Evolutionary conservation across 2,329 filamentous ascomycete genomes (phyloP), one percentile per base, ranked within the genome.

Genomic region (Sporothrix globosa): DNA sequence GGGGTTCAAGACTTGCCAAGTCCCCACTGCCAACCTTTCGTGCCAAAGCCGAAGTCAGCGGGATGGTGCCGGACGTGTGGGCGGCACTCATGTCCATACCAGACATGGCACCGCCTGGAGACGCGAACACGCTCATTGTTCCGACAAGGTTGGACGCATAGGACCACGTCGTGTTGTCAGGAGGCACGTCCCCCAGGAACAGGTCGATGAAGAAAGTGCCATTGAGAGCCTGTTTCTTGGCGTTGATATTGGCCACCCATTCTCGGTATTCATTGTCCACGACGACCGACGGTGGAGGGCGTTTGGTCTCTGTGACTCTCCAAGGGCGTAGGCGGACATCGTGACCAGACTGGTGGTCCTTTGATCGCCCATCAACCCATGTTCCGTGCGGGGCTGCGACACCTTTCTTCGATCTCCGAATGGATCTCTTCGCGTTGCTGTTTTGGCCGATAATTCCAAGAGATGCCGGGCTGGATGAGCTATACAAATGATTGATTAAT

Each of bases 191-290:
- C 0, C 89, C 91, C 1, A 93, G 77, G 79, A 93, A 94, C 71
- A 94, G 81, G 76, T 90, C 87, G 24, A 95, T 81, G 0, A 83
- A 83, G 75, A 90, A 92, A 0, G 89, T 87, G 0, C 84, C 86
- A 13, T 85, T 82, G 10, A 91, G 78, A 2, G 87, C 87, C 70
- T 87, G 85, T 72, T 88, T 90, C 69, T 84, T 82, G 27, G 89
- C 86, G 19, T 82, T 81, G 58, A 94, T 84, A 75, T 91, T 92
- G 74, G 87, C 88, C 30, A 89, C 83, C 87, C 91, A 95, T 75
- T 94, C 85, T 6, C 82, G 83, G 75, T 88, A 88, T 11, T 76
- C 76, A 58, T 79, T 78, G 14, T 82, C 74, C 2, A 77, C 76
- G 48, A 85, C 77, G 7, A 84, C 67, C 11, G 65, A 72, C n/a